A percentile compares a stretch with the other conserved stretches of the same genome.
These are phyloP conservation scores for Alternaria infectoria DNA, from an alignment of 2,329 filamentous ascomycete species.

Conservation along the genomic window DNA sequence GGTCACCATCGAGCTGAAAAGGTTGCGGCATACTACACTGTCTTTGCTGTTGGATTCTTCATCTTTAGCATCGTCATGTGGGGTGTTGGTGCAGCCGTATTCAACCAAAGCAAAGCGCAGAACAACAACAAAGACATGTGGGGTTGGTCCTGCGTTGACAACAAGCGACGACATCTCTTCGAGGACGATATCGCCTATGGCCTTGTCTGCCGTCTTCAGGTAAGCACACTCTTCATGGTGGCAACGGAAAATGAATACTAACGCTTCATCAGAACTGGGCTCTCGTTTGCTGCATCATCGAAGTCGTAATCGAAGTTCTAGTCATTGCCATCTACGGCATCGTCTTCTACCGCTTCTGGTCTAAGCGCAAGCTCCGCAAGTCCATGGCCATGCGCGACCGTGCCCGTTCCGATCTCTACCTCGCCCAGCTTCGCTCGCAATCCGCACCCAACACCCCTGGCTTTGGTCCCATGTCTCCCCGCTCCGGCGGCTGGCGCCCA, in stretches of 20 bases:
- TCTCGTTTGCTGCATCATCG: slow-evolving; percentile 95
- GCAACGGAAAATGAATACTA: slow-evolving; percentile 10
- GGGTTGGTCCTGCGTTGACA: slow-evolving; percentile 97
- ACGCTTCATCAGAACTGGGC: slow-evolving; percentile 78
- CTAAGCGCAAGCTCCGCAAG: slow-evolving; percentile 92
- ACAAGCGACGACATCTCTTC: slow-evolving; percentile 79
- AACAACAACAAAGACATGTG: slow-evolving; percentile 87
- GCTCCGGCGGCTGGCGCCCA: slow-evolving; percentile 59
- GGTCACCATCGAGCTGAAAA: slow-evolving; percentile 91
- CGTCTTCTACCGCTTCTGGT: slow-evolving; percentile 97
- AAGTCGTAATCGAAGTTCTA: slow-evolving; percentile 89
- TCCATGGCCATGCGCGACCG: slow-evolving; percentile 96
- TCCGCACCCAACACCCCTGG: slow-evolving; percentile 95
- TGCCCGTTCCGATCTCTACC: slow-evolving; percentile 92
- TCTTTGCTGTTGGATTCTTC: slow-evolving; percentile 93
- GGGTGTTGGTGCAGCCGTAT: slow-evolving; percentile 81
- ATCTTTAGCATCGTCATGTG: slow-evolving; percentile 92
- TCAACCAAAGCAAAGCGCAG: slow-evolving; percentile 78
- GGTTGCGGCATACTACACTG: slow-evolving; percentile 91
- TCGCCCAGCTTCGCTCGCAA: slow-evolving; percentile 71
- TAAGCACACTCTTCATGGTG: slow-evolving; percentile 48
- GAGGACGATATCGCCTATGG: slow-evolving; percentile 82
- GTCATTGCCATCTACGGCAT: slow-evolving; percentile 92
- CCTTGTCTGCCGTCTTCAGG: slow-evolving; percentile 87
- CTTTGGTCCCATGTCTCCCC: slow-evolving; percentile 71